Conservation (phyloP, 495 filamentous ascomycete species). For the Jackrogersella multiformis region DNA sequence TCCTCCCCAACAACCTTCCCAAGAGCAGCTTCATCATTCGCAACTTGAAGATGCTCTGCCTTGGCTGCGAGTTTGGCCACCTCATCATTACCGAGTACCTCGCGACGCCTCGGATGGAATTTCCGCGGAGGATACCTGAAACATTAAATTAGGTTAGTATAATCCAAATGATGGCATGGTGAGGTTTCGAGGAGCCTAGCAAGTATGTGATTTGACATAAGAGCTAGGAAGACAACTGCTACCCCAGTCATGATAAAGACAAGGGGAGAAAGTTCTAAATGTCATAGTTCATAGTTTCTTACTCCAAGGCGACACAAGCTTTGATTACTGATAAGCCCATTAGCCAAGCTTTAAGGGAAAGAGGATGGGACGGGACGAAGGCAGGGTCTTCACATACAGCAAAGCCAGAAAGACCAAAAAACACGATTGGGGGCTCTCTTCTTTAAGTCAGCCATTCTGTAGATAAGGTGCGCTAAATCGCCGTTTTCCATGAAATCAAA, state of each 20-base stretch:
- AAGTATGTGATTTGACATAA: not conserved
- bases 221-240: not conserved
- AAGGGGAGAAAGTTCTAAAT: not conserved
- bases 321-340: slow-evolving; percentile 26
- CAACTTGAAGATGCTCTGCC: not conserved
- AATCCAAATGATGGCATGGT: not conserved
- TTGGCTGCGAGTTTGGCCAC: not conserved
- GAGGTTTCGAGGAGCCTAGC: not conserved
- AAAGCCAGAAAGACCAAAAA: slow-evolving; percentile 41
- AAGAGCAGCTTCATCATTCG: not conserved
- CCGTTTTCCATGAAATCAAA: slow-evolving; percentile 22
- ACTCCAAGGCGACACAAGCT: slow-evolving; percentile 26
- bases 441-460: not conserved
- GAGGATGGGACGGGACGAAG: not conserved
- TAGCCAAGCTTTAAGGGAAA: not conserved
- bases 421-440: slow-evolving; percentile 27
- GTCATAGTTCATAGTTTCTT: not conserved
- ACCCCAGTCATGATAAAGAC: not conserved
- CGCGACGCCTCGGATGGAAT: slow-evolving; percentile 29
- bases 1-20: slow-evolving; percentile 12
- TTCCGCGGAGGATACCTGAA: slow-evolving; percentile 28
- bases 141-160: not conserved
- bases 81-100: not conserved
- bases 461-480: slow-evolving; percentile 18
- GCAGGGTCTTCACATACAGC: slow-evolving; percentile 13